Evolutionary conservation across 2,329 filamentous ascomycete genomes (phyloP).

Genomic region (Xylaria sp.): DNA sequence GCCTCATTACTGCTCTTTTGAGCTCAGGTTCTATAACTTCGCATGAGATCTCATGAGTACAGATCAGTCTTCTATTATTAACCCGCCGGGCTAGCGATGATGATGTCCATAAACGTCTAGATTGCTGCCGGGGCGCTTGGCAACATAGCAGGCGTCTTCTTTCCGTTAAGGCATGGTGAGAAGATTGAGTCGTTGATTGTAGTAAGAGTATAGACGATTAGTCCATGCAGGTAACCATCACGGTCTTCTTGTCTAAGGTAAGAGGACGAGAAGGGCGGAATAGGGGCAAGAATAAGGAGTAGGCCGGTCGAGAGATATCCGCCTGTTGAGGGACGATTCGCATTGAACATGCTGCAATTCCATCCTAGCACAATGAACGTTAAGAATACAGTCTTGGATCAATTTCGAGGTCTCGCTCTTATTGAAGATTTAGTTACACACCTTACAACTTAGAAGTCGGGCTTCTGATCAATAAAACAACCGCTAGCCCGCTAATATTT

Average conservation of each 20-base stretch:
- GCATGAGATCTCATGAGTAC: too few species aligned
- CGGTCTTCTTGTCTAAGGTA: not conserved
- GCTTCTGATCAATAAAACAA: not conserved
- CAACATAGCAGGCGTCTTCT: too few species aligned
- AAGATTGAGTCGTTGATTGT: too few species aligned
- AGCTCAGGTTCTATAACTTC: not conserved
- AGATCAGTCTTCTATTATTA: not conserved
- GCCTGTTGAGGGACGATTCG: not conserved
- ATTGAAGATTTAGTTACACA: not conserved
- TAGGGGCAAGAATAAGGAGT: not conserved
- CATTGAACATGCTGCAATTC: not conserved
- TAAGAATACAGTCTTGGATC: not conserved
- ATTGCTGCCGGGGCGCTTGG: not conserved
- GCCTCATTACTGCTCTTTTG: not conserved
- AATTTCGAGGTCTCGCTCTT: not conserved
- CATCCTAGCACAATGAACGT: not conserved
- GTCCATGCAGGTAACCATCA: too few species aligned
- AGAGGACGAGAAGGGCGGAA: not conserved
- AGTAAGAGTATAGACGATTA: too few species aligned
- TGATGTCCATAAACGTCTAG: not conserved
- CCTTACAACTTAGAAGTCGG: not conserved
- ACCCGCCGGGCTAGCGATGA: too few species aligned
- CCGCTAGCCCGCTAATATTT: not conserved
- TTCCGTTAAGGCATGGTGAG: too few species aligned
- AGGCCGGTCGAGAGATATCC: not conserved